Conservation (phyloP, 805 yeast species). For the Candida tammaniensis region DNA sequence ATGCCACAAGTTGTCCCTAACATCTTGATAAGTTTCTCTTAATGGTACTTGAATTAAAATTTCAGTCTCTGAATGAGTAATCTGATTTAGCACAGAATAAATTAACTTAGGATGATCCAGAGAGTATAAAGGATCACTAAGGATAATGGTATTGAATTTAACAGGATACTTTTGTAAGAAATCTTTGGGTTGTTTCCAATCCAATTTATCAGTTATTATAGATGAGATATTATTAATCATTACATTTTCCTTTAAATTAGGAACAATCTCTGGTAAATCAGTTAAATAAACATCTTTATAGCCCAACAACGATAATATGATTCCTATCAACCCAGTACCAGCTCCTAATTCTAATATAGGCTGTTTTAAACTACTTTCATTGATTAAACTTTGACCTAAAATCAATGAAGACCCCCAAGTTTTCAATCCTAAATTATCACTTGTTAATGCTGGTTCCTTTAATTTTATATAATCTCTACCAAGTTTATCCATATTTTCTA, state of each 20-base stretch:
- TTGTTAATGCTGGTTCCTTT: conserved; percentile 81
- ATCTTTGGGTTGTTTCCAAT: conserved; percentile 69
- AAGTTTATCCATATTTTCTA: conserved; percentile 33
- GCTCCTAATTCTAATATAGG: conserved; percentile 79
- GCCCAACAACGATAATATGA: conserved; percentile 59
- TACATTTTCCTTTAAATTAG: conserved; percentile 62
- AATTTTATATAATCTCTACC: conserved; percentile 34
- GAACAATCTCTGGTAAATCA: conserved; percentile 75
- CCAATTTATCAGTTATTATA: conserved; percentile 39
- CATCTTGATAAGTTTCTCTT: conserved; percentile 61
- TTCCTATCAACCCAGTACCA: conserved; percentile 92
- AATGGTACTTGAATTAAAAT: conserved; percentile 77
- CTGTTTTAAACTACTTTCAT: conserved; percentile 18
- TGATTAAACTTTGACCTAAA: conserved; percentile 53
- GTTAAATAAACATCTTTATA: conserved; percentile 50
- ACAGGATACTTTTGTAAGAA: conserved; percentile 25
- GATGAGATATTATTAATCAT: conserved; percentile 41
- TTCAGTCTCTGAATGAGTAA: conserved; percentile 39
- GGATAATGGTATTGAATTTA: conserved; percentile 57
- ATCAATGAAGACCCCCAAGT: conserved; percentile 95
- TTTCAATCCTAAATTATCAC: conserved; percentile 84
- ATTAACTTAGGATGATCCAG: conserved; percentile 77
- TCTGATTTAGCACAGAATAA: conserved; percentile 51
- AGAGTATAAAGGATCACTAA: conserved; percentile 90
- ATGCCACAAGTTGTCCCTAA: conserved; percentile 59